A percentile compares a stretch with the other conserved stretches of the same genome.
These are phyloP conservation scores for Ailanthus altissimus DNA, from an alignment of 345 rosid genomes.

Conservation along the genomic window DNA sequence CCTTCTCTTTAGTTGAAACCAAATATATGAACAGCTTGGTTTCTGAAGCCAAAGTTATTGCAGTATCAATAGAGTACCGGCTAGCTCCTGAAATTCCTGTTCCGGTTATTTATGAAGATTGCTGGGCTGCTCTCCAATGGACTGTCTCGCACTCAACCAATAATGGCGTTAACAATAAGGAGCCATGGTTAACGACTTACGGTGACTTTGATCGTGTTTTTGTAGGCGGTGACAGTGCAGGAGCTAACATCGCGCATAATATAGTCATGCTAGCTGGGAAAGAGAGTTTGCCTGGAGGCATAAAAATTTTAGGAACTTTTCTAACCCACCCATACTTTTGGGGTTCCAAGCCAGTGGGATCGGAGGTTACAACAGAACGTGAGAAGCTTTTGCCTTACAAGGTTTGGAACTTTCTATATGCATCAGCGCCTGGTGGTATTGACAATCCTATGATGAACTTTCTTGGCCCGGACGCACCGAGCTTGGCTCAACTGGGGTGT, in stretches of 20 bases:
- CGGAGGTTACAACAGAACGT: constrained; percentile 18
- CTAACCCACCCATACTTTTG: constrained; percentile 52
- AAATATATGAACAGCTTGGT: constrained; percentile 31
- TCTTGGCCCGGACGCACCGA: constrained; percentile 27
- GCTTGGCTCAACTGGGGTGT: constrained; percentile 40
- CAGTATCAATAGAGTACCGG: constrained; percentile 48
- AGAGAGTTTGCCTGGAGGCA: constrained; percentile 27
- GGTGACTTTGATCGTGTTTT: constrained; percentile 40
- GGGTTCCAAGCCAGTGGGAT: constrained; percentile 47
- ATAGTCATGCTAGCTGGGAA: constrained; percentile 32
- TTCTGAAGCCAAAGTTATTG: constrained; percentile 30
- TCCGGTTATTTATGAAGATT: constrained; percentile 43
- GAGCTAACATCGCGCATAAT: constrained; percentile 42
- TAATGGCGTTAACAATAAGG: constrained; percentile 13
- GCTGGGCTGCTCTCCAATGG: constrained; percentile 48
- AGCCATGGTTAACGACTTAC: constrained; percentile 41
- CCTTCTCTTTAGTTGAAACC: constrained; percentile 29
- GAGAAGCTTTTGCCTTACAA: background rate
- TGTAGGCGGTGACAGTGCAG: constrained; percentile 49
- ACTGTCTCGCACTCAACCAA: constrained; percentile 32
- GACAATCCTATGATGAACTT: constrained; percentile 51
- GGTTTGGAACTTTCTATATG: constrained; percentile 39
- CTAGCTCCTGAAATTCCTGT: constrained; percentile 47
- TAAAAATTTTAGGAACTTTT: constrained; percentile 34
- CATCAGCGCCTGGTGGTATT: constrained; percentile 26